phyloP scores from a whole-genome alignment of 305 asterid genomes.

The Fraxinus greggii region DNA sequence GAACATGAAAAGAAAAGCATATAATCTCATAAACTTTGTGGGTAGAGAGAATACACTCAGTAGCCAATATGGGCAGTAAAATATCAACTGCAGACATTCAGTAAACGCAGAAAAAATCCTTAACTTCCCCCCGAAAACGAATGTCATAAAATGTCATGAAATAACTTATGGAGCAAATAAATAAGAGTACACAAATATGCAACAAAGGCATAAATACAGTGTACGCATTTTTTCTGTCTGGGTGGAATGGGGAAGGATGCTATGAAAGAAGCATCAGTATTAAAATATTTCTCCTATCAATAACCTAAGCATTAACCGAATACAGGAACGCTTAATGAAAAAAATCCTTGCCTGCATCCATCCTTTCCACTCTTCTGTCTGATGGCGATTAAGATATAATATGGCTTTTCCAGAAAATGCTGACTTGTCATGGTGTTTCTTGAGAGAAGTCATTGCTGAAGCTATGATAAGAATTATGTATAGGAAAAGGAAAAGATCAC shows the following conservation, averaged over 20 bases:
- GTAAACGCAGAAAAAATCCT: neutral
- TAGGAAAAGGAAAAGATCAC: slow-evolving; percentile 82
- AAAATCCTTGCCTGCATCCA: slow-evolving; percentile 85
- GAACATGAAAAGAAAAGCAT: slow-evolving; percentile 17
- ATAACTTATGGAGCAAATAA: slow-evolving; percentile 13
- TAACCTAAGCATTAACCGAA: neutral
- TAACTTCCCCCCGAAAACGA: slow-evolving; percentile 13
- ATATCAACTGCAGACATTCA: neutral
- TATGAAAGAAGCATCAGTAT: neutral
- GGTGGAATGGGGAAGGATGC: neutral
- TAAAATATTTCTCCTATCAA: neutral
- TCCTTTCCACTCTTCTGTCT: slow-evolving; percentile 99
- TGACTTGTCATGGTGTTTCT: slow-evolving; percentile 84
- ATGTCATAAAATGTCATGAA: slow-evolving; percentile 3
- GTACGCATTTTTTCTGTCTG: neutral
- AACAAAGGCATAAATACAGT: neutral
- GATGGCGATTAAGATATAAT: slow-evolving; percentile 92
- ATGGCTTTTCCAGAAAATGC: slow-evolving; percentile 76
- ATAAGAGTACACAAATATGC: neutral
- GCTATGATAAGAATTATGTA: slow-evolving; percentile 77
- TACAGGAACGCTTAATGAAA: neutral
- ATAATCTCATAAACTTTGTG: slow-evolving; percentile 18
- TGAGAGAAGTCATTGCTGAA: slow-evolving; percentile 86
- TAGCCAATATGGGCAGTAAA: neutral
- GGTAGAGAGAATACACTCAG: slow-evolving; percentile 1